phyloP scores from a whole-genome alignment of 2,329 filamentous ascomycete species.

The Paraphaeosphaeria sporulosa region DNA sequence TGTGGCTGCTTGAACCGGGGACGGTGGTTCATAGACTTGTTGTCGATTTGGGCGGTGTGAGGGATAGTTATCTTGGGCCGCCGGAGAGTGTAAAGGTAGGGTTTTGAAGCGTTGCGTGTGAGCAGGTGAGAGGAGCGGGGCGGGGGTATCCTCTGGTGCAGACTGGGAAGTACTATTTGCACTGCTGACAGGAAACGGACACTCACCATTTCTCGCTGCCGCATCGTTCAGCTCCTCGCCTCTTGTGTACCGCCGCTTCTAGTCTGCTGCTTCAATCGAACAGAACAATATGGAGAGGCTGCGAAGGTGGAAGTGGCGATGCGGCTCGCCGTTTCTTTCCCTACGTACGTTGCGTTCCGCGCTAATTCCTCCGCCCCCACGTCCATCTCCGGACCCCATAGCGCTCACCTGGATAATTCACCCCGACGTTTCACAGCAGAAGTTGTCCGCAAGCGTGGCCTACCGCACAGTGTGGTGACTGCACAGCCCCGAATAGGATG shows the following conservation, averaged over 20 bases:
- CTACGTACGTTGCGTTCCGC: background rate
- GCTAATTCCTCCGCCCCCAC: slow-evolving; percentile 1
- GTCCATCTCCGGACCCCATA: background rate
- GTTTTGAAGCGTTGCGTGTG: background rate
- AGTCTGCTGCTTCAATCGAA: background rate
- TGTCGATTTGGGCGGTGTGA: slow-evolving; percentile 30
- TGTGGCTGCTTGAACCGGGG: slow-evolving; percentile 38
- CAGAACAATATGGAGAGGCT: background rate
- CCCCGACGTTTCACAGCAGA: slow-evolving; percentile 10
- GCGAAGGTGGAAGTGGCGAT: background rate
- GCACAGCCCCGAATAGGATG: background rate
- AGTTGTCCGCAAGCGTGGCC: background rate
- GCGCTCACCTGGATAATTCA: background rate
- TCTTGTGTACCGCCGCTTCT: no score
- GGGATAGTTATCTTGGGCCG: slow-evolving; percentile 29
- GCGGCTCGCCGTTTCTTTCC: background rate
- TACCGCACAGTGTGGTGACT: background rate
- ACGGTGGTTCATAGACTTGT: slow-evolving; percentile 24
- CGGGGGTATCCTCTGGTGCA: no score
- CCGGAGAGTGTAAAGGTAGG: slow-evolving; percentile 21
- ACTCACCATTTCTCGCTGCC: no score
- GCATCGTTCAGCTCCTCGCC: no score
- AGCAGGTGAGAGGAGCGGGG: no score
- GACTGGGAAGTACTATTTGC: no score
- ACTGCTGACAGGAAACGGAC: no score